Percentiles rank a stretch among this genome's conserved stretches.
These are phyloP conservation scores for Raphidocelis subcapitata DNA, from an alignment of 139 green algal species.

Conservation along the genomic window DNA sequence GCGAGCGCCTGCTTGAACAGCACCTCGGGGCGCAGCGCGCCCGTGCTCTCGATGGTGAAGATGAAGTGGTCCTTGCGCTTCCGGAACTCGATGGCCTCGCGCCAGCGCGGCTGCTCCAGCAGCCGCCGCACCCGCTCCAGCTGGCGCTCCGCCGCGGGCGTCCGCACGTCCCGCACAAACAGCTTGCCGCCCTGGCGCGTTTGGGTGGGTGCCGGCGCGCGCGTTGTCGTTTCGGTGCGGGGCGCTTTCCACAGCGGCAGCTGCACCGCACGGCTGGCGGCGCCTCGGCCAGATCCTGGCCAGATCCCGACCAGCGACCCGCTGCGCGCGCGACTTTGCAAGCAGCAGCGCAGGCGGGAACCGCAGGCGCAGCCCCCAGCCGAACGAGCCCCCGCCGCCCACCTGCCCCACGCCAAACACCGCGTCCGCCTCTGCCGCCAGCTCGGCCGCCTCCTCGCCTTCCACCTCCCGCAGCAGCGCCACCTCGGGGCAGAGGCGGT, in stretches of 20 bases:
- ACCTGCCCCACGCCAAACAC: conserved; percentile 57
- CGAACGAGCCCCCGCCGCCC: too few relatives aligned
- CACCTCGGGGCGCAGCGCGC: conserved; percentile 68
- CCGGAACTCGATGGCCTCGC: conserved; percentile 63
- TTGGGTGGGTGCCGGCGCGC: background rate
- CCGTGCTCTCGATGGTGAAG: conserved; percentile 95
- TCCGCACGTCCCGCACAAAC: background rate
- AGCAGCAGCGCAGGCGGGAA: too few relatives aligned
- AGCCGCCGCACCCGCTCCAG: conserved; percentile 45
- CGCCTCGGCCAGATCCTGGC: too few relatives aligned
- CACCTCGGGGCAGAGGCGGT: conserved; percentile 87
- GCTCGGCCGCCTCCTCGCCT: conserved; percentile 51
- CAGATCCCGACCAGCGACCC: too few relatives aligned
- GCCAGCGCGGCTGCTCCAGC: conserved; percentile 54
- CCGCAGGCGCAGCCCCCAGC: too few relatives aligned
- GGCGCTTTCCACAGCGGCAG: too few relatives aligned
- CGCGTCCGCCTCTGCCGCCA: conserved; percentile 54
- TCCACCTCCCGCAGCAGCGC: conserved; percentile 55
- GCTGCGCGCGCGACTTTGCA: too few relatives aligned
- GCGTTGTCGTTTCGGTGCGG: too few relatives aligned
- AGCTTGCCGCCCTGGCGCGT: conserved; percentile 10
- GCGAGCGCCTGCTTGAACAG: conserved; percentile 75
- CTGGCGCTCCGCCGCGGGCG: background rate
- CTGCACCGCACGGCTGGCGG: too few relatives aligned
- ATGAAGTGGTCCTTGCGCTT: conserved; percentile 97